These are phyloP conservation scores for Penicillium robsamsonii DNA, from an alignment of 495 filamentous ascomycete species.

Conservation along the genomic window DNA sequence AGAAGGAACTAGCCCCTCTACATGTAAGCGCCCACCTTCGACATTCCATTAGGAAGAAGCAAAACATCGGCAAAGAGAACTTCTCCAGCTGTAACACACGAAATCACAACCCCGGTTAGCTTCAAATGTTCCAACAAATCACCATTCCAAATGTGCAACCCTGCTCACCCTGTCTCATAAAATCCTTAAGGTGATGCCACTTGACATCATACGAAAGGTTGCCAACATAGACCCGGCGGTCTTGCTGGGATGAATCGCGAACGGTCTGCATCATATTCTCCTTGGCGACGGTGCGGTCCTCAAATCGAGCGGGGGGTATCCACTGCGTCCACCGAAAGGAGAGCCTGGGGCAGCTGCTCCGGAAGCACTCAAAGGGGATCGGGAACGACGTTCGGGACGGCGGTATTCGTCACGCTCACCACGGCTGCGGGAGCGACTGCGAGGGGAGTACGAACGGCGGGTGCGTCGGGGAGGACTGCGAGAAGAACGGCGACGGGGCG, in stretches of 20 bases:
- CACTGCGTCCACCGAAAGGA: slow-evolving; percentile 56
- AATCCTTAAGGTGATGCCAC: slow-evolving; percentile 99
- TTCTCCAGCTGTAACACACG: slow-evolving; percentile 75
- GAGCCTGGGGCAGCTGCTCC: slow-evolving; percentile 59
- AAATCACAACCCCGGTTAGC: slow-evolving; percentile 32
- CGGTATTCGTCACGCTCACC: slow-evolving; percentile 66
- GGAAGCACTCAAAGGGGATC: slow-evolving; percentile 82
- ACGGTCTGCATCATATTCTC: slow-evolving; percentile 95
- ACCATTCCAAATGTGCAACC: slow-evolving; percentile 30
- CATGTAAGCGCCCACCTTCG: slow-evolving; percentile 99
- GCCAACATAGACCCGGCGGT: slow-evolving; percentile 98
- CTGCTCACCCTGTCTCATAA: slow-evolving; percentile 96
- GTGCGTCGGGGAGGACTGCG: slow-evolving; percentile 70
- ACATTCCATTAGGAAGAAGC: slow-evolving; percentile 99
- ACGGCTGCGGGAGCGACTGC: slow-evolving; percentile 87
- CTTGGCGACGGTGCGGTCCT: slow-evolving; percentile 81
- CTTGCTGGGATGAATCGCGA: slow-evolving; percentile 92
- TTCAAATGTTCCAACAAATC: slow-evolving; percentile 18
- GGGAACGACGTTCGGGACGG: slow-evolving; percentile 72
- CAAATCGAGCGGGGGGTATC: slow-evolving; percentile 69
- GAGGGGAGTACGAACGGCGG: slow-evolving; percentile 89
- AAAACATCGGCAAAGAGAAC: slow-evolving; percentile 99
- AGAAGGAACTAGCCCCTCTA: slow-evolving; percentile 81
- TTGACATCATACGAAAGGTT: slow-evolving; percentile 99
- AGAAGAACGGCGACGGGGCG: slow-evolving; percentile 77